Evolutionary conservation across 2,329 filamentous ascomycete species (phyloP).

Genomic region (Sarocladium kiliense): DNA sequence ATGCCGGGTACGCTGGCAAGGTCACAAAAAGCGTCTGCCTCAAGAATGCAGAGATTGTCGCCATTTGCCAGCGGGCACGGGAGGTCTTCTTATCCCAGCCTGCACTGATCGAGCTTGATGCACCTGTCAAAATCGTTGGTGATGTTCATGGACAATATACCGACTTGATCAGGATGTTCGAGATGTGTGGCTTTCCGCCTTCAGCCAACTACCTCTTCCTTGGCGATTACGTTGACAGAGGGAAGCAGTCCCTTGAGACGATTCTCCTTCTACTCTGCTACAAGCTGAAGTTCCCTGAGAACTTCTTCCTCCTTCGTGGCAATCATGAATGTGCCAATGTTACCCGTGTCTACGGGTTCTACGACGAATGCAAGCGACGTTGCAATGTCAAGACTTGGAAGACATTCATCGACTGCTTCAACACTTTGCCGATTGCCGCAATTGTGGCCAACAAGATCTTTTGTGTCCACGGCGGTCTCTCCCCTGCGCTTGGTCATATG

Average conservation of each 20-base stretch:
- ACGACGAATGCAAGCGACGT: slow-evolving; percentile 94
- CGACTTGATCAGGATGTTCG: slow-evolving; percentile 92
- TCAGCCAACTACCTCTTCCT: slow-evolving; percentile 90
- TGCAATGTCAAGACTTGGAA: slow-evolving; percentile 99
- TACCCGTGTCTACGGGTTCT: slow-evolving; percentile 93
- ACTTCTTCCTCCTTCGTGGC: slow-evolving; percentile 90
- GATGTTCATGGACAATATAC: slow-evolving; percentile 97
- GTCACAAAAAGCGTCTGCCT: slow-evolving; percentile 96
- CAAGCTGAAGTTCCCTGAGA: slow-evolving; percentile 95
- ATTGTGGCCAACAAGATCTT: slow-evolving; percentile 98
- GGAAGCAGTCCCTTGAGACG: slow-evolving; percentile 93
- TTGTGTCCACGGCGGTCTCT: slow-evolving; percentile 92
- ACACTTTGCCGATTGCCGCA: slow-evolving; percentile 89
- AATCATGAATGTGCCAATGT: slow-evolving; percentile 98
- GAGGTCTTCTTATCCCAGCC: slow-evolving; percentile 91
- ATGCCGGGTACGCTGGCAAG: slow-evolving; percentile 93
- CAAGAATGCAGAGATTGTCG: slow-evolving; percentile 95
- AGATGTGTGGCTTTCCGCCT: slow-evolving; percentile 97
- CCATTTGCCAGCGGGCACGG: slow-evolving; percentile 83
- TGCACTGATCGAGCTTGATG: slow-evolving; percentile 83
- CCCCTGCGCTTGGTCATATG: slow-evolving; percentile 90
- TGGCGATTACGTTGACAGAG: slow-evolving; percentile 93
- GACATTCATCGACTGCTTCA: slow-evolving; percentile 95
- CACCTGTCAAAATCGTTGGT: slow-evolving; percentile 95
- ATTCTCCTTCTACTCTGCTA: slow-evolving; percentile 91